A percentile compares a stretch with the other conserved stretches of the same genome.
phyloP scores from a whole-genome alignment of 805 yeast species.

The Candida sphagnicola region DNA sequence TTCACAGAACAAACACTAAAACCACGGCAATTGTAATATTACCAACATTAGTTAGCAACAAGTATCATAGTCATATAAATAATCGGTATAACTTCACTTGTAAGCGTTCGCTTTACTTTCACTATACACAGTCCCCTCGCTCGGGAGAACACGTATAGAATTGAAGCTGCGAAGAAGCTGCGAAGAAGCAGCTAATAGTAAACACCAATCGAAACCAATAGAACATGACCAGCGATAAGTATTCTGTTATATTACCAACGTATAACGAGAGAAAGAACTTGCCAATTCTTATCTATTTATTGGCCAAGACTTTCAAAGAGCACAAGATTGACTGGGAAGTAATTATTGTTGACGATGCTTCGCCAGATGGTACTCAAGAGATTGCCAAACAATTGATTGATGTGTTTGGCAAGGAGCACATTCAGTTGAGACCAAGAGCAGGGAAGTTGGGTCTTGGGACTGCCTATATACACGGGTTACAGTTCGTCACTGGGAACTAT shows the following conservation, averaged over 20 bases:
- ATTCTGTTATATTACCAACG: conserved; percentile 73
- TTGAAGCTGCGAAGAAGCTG: no score
- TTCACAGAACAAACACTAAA: no score
- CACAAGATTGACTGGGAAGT: conserved; percentile 68
- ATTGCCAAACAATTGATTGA: conserved; percentile 58
- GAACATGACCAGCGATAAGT: conserved; percentile 40
- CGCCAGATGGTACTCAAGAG: conserved; percentile 81
- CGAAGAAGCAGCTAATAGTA: no score
- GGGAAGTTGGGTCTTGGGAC: conserved; percentile 80
- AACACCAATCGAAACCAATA: no score
- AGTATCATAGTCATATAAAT: background rate
- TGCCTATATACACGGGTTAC: conserved; percentile 74
- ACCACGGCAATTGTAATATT: no score
- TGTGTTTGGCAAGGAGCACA: conserved; percentile 56
- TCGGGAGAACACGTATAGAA: no score
- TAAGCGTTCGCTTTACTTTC: background rate
- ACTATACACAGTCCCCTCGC: no score
- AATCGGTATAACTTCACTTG: background rate
- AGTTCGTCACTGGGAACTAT: conserved; percentile 67
- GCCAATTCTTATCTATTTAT: conserved; percentile 66
- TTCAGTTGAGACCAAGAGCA: conserved; percentile 65
- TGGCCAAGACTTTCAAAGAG: conserved; percentile 62
- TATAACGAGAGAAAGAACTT: conserved; percentile 64
- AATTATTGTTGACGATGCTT: conserved; percentile 71
- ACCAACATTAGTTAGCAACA: no score